Percentiles rank a stretch among this genome's conserved stretches.
These are phyloP conservation scores for Oryza glumipatula DNA, from an alignment of 176 grass and related monocot genomes.

Conservation along the genomic window DNA sequence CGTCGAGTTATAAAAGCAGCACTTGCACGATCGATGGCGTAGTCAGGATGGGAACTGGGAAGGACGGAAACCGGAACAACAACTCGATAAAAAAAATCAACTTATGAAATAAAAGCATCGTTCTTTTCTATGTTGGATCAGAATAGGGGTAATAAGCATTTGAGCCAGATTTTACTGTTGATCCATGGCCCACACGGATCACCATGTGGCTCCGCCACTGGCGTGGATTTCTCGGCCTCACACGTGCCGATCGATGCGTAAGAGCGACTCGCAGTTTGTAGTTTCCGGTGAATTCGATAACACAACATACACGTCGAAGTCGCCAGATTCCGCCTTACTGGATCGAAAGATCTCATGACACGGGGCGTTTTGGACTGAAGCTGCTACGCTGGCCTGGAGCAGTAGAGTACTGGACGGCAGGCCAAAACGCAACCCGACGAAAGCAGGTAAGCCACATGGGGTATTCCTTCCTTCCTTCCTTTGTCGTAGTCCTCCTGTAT, in stretches of 20 bases:
- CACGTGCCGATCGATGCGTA: neutral
- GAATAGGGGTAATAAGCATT: too few species aligned
- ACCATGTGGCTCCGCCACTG: too few species aligned
- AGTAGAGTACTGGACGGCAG: neutral
- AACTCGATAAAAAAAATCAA: too few species aligned
- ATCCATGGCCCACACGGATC: too few species aligned
- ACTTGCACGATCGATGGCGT: too few species aligned
- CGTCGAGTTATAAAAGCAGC: too few species aligned
- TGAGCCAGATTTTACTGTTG: too few species aligned
- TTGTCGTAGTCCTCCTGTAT: neutral
- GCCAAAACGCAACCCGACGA: neutral
- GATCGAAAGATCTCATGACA: neutral
- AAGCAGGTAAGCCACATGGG: neutral
- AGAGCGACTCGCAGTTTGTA: neutral
- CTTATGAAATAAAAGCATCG: too few species aligned
- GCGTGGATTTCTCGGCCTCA: neutral
- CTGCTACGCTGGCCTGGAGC: neutral
- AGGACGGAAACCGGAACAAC: too few species aligned
- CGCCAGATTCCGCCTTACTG: neutral
- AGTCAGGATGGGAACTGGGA: too few species aligned
- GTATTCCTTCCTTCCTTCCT: neutral
- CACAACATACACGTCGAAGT: neutral
- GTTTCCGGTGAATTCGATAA: neutral
- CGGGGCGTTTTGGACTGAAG: too few species aligned
- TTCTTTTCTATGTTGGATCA: too few species aligned